Conservation (phyloP, 306 rosid species). For the Pterocarpus santalinus region DNA sequence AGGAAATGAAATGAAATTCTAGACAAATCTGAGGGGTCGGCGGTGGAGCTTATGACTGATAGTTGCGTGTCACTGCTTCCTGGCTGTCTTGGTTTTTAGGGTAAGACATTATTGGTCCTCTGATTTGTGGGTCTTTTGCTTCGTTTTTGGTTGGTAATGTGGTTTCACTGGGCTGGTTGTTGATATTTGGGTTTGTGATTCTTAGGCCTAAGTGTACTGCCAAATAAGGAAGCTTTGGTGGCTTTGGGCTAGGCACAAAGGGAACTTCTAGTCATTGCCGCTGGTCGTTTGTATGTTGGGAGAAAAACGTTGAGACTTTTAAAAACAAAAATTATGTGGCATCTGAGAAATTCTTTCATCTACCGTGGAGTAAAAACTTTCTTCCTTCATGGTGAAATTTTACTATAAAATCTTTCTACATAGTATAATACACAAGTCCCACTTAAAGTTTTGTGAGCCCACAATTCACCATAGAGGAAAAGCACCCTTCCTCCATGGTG, state of each 20-base stretch:
- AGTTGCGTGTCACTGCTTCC: conserved; percentile 31
- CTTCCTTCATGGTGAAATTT: no score
- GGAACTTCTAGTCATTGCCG: no score
- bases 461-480: no score
- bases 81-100: conserved; percentile 19
- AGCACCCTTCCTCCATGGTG: no score
- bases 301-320: no score
- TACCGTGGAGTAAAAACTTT: no score
- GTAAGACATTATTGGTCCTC: conserved; percentile 2
- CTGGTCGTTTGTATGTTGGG: no score
- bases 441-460: no score
- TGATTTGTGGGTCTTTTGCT: conserved; percentile 28
- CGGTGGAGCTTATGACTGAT: background rate
- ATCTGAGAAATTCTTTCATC: no score
- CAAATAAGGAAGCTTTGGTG: background rate
- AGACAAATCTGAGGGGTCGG: conserved; percentile 15
- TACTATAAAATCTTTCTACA: no score
- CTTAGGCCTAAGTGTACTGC: background rate
- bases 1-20: conserved; percentile 16
- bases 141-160: background rate
- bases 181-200: background rate
- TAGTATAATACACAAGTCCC: no score
- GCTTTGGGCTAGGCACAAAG: background rate
- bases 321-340: no score
- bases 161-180: background rate